A percentile compares a stretch with the other conserved stretches of the same genome.
phyloP scores from a whole-genome alignment of 345 rosid genomes.

The Fremontodendron californicum region DNA sequence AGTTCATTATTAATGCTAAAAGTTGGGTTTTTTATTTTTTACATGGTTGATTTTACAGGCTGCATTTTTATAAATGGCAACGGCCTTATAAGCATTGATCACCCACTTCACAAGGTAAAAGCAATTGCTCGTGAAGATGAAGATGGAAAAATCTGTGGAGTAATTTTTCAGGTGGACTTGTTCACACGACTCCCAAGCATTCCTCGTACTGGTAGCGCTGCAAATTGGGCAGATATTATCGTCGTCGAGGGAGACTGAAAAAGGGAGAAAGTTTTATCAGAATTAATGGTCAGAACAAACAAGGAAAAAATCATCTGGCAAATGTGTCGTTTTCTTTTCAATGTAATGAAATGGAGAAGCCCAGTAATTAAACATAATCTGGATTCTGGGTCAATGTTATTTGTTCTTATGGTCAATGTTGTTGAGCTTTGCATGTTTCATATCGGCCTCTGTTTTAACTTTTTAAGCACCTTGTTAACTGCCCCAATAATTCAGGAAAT shows the following conservation, averaged over 20 bases:
- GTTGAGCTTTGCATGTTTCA: neutral
- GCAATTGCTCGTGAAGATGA: constrained; percentile 37
- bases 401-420: neutral
- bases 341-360: neutral
- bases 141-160: constrained; percentile 35
- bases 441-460: neutral
- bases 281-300: neutral
- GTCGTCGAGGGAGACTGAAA: constrained; percentile 17
- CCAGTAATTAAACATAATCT: too few species aligned
- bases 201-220: constrained; percentile 42
- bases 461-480: too few species aligned
- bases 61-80: constrained; percentile 31
- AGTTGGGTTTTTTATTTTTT: neutral
- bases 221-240: constrained; percentile 37
- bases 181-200: constrained; percentile 39
- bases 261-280: neutral
- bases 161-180: constrained; percentile 43
- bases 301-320: neutral
- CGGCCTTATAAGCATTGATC: constrained; percentile 47
- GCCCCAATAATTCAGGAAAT: neutral
- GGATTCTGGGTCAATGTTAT: neutral
- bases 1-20: neutral
- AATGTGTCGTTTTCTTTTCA: neutral
- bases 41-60: constrained; percentile 13
- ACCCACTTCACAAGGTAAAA: constrained; percentile 44